Evolutionary conservation across 208 protist genomes (phyloP).

Genomic region (Novymonas esmeraldas): DNA sequence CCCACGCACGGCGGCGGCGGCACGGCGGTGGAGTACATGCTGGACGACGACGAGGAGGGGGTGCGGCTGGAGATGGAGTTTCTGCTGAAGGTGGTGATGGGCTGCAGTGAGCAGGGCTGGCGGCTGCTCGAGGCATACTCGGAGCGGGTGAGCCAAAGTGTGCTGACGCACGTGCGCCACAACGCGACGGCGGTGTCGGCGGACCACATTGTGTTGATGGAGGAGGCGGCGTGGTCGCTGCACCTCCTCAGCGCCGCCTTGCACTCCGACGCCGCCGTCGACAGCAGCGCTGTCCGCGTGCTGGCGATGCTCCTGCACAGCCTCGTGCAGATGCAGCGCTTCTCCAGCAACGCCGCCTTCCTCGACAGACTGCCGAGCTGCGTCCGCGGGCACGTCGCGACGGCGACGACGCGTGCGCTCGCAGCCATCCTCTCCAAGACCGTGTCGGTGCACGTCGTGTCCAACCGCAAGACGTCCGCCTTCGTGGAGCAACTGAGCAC

Average conservation of each 20-base stretch:
- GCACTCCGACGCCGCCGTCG: constrained; percentile 21
- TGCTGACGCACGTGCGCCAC: constrained; percentile 14
- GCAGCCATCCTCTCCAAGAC: constrained; percentile 27
- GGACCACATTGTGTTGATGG: constrained; percentile 21
- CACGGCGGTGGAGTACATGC: constrained; percentile 24
- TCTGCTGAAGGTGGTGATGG: constrained; percentile 33
- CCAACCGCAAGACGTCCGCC: constrained; percentile 33
- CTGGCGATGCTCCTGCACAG: constrained; percentile 29
- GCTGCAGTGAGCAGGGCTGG: constrained; percentile 42
- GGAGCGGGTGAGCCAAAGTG: constrained; percentile 5
- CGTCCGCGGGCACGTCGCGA: constrained; percentile 27
- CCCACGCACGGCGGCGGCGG: not conserved
- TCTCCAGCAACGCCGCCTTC: not conserved
- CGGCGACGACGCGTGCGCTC: constrained; percentile 17
- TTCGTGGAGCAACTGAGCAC: constrained; percentile 32
- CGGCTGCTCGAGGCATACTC: constrained; percentile 17
- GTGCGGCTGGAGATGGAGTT: constrained; percentile 52
- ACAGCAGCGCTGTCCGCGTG: constrained; percentile 16
- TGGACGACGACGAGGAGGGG: constrained; percentile 51
- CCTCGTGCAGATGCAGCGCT: constrained; percentile 24
- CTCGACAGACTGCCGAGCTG: constrained; percentile 15
- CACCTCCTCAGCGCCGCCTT: constrained; percentile 31
- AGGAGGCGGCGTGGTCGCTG: constrained; percentile 35
- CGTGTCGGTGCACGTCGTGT: constrained; percentile 28
- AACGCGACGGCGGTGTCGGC: constrained; percentile 1